Percentiles rank a stretch among this genome's conserved stretches.
Conservation (phyloP, 2,329 filamentous ascomycete species). For the Microdochium nivale region DNA sequence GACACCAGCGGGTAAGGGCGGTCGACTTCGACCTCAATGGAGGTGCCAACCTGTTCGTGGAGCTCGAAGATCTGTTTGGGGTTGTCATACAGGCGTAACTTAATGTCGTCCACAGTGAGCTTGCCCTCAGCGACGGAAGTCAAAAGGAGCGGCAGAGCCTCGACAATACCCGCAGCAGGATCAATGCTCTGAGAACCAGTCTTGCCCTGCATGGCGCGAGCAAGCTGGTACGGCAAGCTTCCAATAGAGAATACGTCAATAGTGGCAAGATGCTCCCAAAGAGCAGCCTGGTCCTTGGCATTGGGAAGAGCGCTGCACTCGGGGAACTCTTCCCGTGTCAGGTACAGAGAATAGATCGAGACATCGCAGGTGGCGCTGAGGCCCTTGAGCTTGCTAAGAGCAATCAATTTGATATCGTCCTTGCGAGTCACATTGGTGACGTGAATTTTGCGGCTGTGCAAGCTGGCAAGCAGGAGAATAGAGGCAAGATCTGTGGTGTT, state of each 20-base stretch:
- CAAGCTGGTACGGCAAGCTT: constrained; percentile 69
- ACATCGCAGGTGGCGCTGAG: constrained; percentile 76
- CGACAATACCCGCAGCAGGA: constrained; percentile 59
- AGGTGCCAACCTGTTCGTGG: constrained; percentile 67
- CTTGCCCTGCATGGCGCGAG: constrained; percentile 35
- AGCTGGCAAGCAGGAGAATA: constrained; percentile 66
- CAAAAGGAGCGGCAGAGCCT: constrained; percentile 65
- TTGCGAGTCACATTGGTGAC: constrained; percentile 74
- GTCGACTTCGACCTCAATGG: constrained; percentile 68
- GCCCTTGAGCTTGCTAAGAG: constrained; percentile 73
- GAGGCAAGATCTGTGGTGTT: constrained; percentile 76
- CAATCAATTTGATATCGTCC: constrained; percentile 70
- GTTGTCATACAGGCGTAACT: constrained; percentile 63
- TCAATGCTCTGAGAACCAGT: constrained; percentile 34
- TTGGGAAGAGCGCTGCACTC: constrained; percentile 59
- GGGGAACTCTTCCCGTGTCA: constrained; percentile 63
- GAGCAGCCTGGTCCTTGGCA: constrained; percentile 57
- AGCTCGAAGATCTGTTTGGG: constrained; percentile 76
- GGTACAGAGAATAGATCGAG: constrained; percentile 70
- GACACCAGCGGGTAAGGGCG: constrained; percentile 53
- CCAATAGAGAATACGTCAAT: constrained; percentile 77
- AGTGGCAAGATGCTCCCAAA: constrained; percentile 64
- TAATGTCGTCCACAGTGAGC: constrained; percentile 66
- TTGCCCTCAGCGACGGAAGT: constrained; percentile 68
- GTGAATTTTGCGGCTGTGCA: constrained; percentile 71